Base-by-base conservation (phyloP, 305 asterid species). In the Euphrasia arctica region DNA sequence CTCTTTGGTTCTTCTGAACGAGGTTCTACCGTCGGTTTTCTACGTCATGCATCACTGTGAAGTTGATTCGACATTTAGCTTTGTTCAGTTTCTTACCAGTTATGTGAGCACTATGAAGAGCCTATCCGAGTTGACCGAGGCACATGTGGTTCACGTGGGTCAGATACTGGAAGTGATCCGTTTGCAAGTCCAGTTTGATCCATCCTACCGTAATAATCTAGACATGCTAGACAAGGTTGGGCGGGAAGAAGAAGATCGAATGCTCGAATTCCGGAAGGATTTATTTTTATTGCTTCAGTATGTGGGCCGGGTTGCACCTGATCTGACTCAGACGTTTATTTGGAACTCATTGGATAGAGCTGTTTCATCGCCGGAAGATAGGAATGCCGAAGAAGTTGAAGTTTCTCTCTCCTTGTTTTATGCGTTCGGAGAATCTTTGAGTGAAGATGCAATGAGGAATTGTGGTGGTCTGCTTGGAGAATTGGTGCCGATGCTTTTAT, bases 231-330 rank as follows among this genome's bases (percentile, higher is more conserved):
- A 88, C 76, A 93, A 85, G 79, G 78, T 90, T 66, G 99, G 97
- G 58, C 85, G 58, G 75, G 95, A 90, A 70, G 97, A 93, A 79
- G 95, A 85, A 75, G 96, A 93, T 49, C 83, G 95, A 72, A 87
- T 94, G 97, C 73, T 74, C 63, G 99, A 94, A 59, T 90, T 86
- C 70, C 78, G 99, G 70, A 94, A 94, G 74, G 99, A 90, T 71
- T 76, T 85, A 41, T 79, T 85, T 63, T 87, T 90, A 31, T 70
- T 94, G 74, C 83, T 94, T 36, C 95, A 96, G 22, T 82, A 73
- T 78, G 77, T 90, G 50, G 93, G 91, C 4, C 95, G 91, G 67
- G 95, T 94, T 57, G 99, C 97, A 15, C 96, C 96, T 36, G 88
- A 88, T 73, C 81, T 83, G 62, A 90, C 95, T 52, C 96, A 83